Conservation (phyloP, 306 rosid genomes). For the Fragaria iinumae region DNA sequence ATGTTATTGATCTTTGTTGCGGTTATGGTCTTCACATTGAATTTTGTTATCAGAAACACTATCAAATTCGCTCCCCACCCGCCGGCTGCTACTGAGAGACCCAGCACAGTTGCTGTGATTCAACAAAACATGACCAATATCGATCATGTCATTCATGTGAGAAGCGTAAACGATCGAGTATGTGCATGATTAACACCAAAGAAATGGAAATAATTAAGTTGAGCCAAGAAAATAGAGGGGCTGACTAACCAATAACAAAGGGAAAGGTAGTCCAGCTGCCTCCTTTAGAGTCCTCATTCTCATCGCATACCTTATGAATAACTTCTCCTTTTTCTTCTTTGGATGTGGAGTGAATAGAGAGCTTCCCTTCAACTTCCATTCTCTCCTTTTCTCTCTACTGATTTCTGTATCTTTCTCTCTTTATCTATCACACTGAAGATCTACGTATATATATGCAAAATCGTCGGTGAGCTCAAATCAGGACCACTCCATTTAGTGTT, state of each 20-base stretch:
- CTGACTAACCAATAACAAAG: constrained; percentile 31
- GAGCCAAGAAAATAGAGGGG: background rate
- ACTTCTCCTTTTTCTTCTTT: background rate
- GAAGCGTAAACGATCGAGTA: background rate
- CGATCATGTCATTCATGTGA: background rate
- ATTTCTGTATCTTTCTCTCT: background rate
- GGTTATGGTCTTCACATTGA: constrained; percentile 32
- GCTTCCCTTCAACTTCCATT: background rate
- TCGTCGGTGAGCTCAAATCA: too few species aligned
- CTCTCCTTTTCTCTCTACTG: background rate
- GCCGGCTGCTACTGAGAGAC: constrained; percentile 29
- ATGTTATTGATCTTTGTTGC: constrained; percentile 43
- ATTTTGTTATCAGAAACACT: constrained; percentile 34
- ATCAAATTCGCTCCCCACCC: constrained; percentile 41
- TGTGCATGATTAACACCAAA: background rate
- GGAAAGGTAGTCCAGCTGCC: constrained; percentile 52
- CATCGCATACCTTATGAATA: background rate
- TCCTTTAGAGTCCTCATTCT: background rate
- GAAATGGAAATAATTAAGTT: background rate
- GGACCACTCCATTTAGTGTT: too few species aligned
- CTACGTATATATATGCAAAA: too few species aligned
- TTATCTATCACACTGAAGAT: too few species aligned
- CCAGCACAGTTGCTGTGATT: constrained; percentile 26
- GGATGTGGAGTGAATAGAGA: background rate
- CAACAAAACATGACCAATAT: background rate